Evolutionary conservation across 2,329 filamentous ascomycete genomes (phyloP).

Genomic region (Thielaviopsis euricoi): DNA sequence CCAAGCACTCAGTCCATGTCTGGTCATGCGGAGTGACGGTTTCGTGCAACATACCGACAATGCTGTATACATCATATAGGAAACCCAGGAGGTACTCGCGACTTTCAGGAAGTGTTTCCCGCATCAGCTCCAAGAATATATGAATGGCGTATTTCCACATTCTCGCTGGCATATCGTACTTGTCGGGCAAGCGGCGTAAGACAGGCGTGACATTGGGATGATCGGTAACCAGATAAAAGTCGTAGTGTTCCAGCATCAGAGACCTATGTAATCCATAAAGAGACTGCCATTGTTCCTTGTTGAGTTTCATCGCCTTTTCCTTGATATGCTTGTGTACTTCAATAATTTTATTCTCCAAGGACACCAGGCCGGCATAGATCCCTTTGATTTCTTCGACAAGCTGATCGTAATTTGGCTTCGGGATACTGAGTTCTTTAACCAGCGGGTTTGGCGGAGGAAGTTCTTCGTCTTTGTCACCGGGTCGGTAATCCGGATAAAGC

Average conservation of each 20-base stretch:
- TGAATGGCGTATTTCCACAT: conserved; percentile 95
- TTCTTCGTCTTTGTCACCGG: background rate
- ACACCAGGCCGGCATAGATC: conserved; percentile 67
- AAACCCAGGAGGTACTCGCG: conserved; percentile 84
- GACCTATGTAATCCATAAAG: conserved; percentile 70
- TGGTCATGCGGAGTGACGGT: conserved; percentile 70
- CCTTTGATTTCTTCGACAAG: conserved; percentile 67
- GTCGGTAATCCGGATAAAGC: too few relatives aligned
- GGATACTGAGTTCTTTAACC: background rate
- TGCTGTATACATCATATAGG: conserved; percentile 76
- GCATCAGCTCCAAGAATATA: conserved; percentile 60
- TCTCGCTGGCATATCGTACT: conserved; percentile 79
- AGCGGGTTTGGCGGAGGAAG: too few relatives aligned
- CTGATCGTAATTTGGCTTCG: conserved; percentile 29
- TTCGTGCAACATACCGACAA: conserved; percentile 76
- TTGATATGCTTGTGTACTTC: conserved; percentile 55
- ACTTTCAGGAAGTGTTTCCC: conserved; percentile 57
- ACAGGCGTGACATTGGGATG: conserved; percentile 61
- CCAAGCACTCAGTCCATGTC: conserved; percentile 87
- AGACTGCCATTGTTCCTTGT: conserved; percentile 64
- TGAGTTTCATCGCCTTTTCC: conserved; percentile 25
- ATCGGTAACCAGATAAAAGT: conserved; percentile 75
- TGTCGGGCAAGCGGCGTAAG: conserved; percentile 51
- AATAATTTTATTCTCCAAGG: conserved; percentile 79
- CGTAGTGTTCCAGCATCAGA: conserved; percentile 65